Percentiles rank a stretch among this genome's conserved stretches.
These are phyloP conservation scores for Cicer judaicum DNA, from an alignment of 306 rosid species.

Conservation along the genomic window DNA sequence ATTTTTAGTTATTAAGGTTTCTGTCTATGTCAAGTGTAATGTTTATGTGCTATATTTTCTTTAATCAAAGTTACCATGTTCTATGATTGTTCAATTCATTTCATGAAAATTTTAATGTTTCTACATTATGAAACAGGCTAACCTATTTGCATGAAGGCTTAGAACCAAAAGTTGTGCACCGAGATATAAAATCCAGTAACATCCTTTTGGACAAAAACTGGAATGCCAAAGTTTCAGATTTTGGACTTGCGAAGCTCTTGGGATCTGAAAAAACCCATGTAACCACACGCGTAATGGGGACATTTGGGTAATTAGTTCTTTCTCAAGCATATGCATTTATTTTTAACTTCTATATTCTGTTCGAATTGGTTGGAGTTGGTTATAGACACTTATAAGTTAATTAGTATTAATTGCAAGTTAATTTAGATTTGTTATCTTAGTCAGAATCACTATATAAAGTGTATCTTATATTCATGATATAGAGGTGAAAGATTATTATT, in stretches of 20 bases:
- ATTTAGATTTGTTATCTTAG: no score
- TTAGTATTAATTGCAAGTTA: no score
- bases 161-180: conserved; percentile 98
- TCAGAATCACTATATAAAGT: no score
- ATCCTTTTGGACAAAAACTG: conserved; percentile 91
- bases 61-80: conserved; percentile 6
- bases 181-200: conserved; percentile 94
- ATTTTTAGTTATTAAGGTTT: conserved; percentile 9
- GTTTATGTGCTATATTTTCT: conserved; percentile 4
- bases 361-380: no score
- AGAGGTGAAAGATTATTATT: neutral
- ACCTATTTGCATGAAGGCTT: conserved; percentile 96
- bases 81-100: conserved; percentile 8
- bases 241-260: conserved; percentile 95
- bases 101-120: conserved; percentile 5
- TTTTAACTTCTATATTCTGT: neutral
- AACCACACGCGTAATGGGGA: conserved; percentile 97
- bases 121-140: conserved; percentile 60
- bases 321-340: conserved; percentile 12
- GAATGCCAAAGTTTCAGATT: conserved; percentile 92
- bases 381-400: no score
- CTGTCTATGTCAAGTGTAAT: neutral
- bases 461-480: no score
- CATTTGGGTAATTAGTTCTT: conserved; percentile 74
- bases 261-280: conserved; percentile 84